Conservation (phyloP, 2,329 filamentous ascomycete species). For the Didymella pomorum region DNA sequence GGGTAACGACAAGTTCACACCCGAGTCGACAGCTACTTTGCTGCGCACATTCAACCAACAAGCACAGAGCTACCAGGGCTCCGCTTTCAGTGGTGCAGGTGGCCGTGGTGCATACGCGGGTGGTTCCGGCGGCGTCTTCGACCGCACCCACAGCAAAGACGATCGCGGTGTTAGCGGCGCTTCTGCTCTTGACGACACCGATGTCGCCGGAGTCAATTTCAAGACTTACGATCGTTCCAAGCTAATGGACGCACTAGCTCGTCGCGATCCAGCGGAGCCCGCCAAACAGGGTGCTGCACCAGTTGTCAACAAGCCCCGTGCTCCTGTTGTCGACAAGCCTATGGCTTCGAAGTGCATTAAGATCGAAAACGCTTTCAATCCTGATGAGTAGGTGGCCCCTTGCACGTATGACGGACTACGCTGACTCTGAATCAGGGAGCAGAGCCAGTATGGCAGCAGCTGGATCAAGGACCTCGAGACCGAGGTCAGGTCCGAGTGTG, state of each 20-base stretch:
- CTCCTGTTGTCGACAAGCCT: constrained; percentile 78
- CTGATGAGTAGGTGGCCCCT: constrained; percentile 74
- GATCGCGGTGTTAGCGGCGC: constrained; percentile 88
- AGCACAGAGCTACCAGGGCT: constrained; percentile 76
- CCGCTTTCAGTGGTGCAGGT: constrained; percentile 87
- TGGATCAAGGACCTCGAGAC: constrained; percentile 96
- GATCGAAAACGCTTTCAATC: constrained; percentile 94
- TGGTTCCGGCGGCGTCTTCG: constrained; percentile 75
- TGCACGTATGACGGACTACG: neutral
- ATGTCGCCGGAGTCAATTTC: constrained; percentile 98
- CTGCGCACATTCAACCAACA: constrained; percentile 85
- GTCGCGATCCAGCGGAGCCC: constrained; percentile 78
- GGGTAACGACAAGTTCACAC: constrained; percentile 99
- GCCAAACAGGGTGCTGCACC: constrained; percentile 32
- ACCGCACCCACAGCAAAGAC: constrained; percentile 87
- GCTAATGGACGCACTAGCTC: constrained; percentile 97
- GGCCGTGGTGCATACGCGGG: constrained; percentile 85
- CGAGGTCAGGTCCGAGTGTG: constrained; percentile 91
- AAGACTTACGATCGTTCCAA: constrained; percentile 99
- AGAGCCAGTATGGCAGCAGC: constrained; percentile 34
- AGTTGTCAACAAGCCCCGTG: constrained; percentile 75
- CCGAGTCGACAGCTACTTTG: constrained; percentile 92
- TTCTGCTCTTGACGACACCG: constrained; percentile 94
- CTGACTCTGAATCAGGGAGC: constrained; percentile 40
- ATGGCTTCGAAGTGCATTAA: constrained; percentile 93